Percentiles rank a stretch among this genome's conserved stretches.
Evolutionary conservation across 129 eudicot species (phyloP).

Genomic region (Oenanthe sinensis): DNA sequence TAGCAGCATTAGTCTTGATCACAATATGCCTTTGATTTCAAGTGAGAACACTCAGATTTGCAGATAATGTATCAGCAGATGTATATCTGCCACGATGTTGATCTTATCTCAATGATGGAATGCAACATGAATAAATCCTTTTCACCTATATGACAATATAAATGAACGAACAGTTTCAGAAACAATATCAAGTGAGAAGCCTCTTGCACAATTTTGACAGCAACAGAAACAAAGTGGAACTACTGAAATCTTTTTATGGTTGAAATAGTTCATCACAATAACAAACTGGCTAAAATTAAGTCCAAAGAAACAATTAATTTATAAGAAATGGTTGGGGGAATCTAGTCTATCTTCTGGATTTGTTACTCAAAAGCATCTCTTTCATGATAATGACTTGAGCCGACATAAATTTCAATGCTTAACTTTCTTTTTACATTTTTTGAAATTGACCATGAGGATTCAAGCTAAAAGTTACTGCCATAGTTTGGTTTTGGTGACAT

Average conservation of each 20-base stretch:
- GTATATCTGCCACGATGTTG: conserved; percentile 5
- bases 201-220: neutral
- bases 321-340: neutral
- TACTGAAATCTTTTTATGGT: neutral
- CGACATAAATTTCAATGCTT: neutral
- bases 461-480: conserved; percentile 16
- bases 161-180: neutral
- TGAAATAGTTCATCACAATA: neutral
- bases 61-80: conserved; percentile 17
- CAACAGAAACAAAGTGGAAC: neutral
- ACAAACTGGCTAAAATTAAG: neutral
- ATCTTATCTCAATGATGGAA: conserved; percentile 40
- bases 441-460: neutral
- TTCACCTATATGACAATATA: conserved; percentile 46
- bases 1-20: conserved; percentile 38
- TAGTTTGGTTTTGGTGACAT: conserved; percentile 9
- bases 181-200: neutral
- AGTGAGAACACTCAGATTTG: conserved; percentile 25
- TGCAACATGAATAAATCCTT: conserved; percentile 70
- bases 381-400: neutral
- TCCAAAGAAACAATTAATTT: neutral
- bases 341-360: neutral
- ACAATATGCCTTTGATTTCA: conserved; percentile 48
- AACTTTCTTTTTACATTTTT: neutral
- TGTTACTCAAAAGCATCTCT: neutral